phyloP scores from a whole-genome alignment of 257 asterid genomes.

The Hygrophila difformis region DNA sequence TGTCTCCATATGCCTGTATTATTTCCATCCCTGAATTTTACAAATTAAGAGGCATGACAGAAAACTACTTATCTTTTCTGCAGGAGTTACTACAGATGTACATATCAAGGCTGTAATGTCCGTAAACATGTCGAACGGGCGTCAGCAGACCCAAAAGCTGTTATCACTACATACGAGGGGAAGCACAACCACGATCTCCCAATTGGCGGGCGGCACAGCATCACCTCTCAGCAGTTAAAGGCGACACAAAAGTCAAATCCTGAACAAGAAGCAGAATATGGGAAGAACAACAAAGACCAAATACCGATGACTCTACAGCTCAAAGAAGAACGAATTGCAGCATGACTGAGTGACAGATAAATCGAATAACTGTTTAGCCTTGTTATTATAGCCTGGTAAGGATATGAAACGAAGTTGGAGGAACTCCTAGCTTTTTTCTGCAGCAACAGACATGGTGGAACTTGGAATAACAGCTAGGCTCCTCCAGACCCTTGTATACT shows the following conservation, averaged over 20 bases:
- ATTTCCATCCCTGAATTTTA: too few relatives aligned
- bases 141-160: constrained; percentile 71
- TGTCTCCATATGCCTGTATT: too few relatives aligned
- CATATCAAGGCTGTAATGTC: constrained; percentile 76
- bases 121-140: constrained; percentile 97
- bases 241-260: constrained; percentile 24
- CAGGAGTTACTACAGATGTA: constrained; percentile 95
- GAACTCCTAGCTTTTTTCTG: too few relatives aligned
- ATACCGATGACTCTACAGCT: constrained; percentile 36
- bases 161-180: constrained; percentile 86
- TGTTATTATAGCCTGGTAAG: too few relatives aligned
- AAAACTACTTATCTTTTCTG: constrained; percentile 8
- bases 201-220: constrained; percentile 18
- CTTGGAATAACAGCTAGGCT: too few relatives aligned
- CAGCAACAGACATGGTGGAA: too few relatives aligned
- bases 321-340: constrained; percentile 37
- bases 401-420: too few relatives aligned
- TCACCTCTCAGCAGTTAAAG: constrained; percentile 18
- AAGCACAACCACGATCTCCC: constrained; percentile 85
- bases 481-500: too few relatives aligned
- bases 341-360: too few relatives aligned
- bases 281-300: constrained; percentile 29
- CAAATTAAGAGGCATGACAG: too few relatives aligned
- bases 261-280: constrained; percentile 26
- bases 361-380: too few relatives aligned